Base-by-base conservation (phyloP, 768 basidiomycete genomes). In the Boletus patriciae region DNA sequence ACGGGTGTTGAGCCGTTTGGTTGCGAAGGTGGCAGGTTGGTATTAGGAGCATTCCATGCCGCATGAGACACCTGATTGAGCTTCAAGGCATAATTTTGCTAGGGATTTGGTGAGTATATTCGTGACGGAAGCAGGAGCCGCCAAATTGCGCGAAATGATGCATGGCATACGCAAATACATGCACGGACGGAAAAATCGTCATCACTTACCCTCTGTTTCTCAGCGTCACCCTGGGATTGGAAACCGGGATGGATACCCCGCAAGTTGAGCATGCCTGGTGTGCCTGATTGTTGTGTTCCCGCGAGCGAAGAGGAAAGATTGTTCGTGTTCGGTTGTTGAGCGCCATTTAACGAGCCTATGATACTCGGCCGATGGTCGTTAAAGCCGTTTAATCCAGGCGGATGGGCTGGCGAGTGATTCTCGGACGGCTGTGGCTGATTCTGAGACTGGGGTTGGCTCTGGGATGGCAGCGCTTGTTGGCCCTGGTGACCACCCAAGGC, bases 311-410 rank as follows among this genome's bases (percentile, higher is more conserved):
- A 59, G 9, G 67, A 46, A 21, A 66, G 50, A 37, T 6, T 64
- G 47, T 40, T 61, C 19, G 63, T 15, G 42, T 48, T 66, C 9
- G 62, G 59, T 52, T 69, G 68, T 43, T 70, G 69, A 10, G 58
- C 25, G 19, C 67, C 70, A 3, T 70, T 70, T 18, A 86, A 65
- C 31, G 79, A 76, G 54, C 85, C 84, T n/a, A 87, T 65, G 23
- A 85, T 69, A 57, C 62, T 83, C 64, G 83, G 78, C 52, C 85
- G 82, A 68, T 84, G 81, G 47, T 72, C 75, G 34, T 51, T 68
- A 64, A 87, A 87, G 29, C 86, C 86, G 66, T 90, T 88, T 47
- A 91, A 69, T n/a, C 88, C 89, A 27, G 89, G 88, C n/a, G 88
- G 88, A 70, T 85, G 88, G 34, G 76, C 61, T 23, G 63, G 67